Evolutionary conservation across 1,139 yeast species (phyloP).

Genomic region (Saccharomycopsis crataegensis): DNA sequence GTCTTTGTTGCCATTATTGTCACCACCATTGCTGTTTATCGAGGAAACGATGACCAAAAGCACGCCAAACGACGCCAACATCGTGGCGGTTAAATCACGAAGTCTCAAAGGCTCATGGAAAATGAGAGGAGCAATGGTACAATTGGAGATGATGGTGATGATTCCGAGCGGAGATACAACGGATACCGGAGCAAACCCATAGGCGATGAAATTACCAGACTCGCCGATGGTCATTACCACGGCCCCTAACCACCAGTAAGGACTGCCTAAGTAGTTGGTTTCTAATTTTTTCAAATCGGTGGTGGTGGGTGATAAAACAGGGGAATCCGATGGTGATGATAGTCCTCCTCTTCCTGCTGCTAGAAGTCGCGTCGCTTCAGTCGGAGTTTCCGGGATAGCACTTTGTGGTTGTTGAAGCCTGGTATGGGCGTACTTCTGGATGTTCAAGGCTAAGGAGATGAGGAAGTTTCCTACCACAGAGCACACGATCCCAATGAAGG

Average conservation of each 20-base stretch:
- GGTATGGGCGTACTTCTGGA: conserved; percentile 19
- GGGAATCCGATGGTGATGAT: background rate
- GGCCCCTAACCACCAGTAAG: conserved; percentile 27
- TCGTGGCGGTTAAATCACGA: conserved; percentile 24
- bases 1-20: background rate
- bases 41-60: conserved; percentile 24
- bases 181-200: conserved; percentile 27
- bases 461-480: conserved; percentile 17
- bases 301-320: background rate
- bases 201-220: conserved; percentile 27
- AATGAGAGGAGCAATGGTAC: conserved; percentile 25
- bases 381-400: background rate
- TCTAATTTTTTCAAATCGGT: background rate
- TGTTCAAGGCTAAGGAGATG: conserved; percentile 18
- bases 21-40: conserved; percentile 13
- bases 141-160: conserved; percentile 27
- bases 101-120: conserved; percentile 24
- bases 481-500: conserved; percentile 17
- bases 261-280: conserved; percentile 18
- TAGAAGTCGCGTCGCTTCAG: background rate
- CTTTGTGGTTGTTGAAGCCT: conserved; percentile 3
- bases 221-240: conserved; percentile 26
- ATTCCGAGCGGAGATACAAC: conserved; percentile 28
- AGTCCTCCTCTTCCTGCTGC: background rate
- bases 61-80: conserved; percentile 25